Conservation (phyloP, 371 early-diverging fungal genomes). For the Apophysomyces variabilis region DNA sequence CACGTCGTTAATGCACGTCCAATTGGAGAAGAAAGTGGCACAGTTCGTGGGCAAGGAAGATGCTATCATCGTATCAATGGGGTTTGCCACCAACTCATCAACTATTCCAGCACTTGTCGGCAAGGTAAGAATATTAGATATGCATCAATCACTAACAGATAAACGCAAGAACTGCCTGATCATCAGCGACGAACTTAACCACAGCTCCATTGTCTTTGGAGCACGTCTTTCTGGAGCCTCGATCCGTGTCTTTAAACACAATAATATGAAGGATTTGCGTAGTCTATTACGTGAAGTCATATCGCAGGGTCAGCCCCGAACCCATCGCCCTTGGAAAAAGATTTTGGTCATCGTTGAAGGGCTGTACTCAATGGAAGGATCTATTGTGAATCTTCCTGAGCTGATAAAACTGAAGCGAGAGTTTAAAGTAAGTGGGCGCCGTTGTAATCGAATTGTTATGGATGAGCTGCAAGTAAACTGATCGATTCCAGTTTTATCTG, state of each 20-base stretch:
- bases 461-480: background rate
- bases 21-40: conserved; percentile 94
- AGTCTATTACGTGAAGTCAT: conserved; percentile 89
- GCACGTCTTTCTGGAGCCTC: conserved; percentile 94
- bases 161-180: conserved; percentile 77
- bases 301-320: conserved; percentile 98
- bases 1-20: conserved; percentile 67
- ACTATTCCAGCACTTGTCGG: conserved; percentile 93
- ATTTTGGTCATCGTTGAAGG: conserved; percentile 99
- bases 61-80: conserved; percentile 97
- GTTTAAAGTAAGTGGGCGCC: conserved; percentile 75
- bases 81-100: conserved; percentile 99
- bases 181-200: conserved; percentile 98
- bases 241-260: conserved; percentile 98
- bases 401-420: conserved; percentile 92
- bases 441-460: background rate
- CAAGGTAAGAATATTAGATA: conserved; percentile 52
- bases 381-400: conserved; percentile 89
- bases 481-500: conserved; percentile 80
- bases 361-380: conserved; percentile 99
- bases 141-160: background rate
- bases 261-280: conserved; percentile 85
- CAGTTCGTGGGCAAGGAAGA: conserved; percentile 95
- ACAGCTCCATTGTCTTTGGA: conserved; percentile 97
- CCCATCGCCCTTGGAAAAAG: conserved; percentile 99